These are phyloP conservation scores for Apiosordaria backusii DNA, from an alignment of 495 filamentous ascomycete genomes.

Conservation along the genomic window DNA sequence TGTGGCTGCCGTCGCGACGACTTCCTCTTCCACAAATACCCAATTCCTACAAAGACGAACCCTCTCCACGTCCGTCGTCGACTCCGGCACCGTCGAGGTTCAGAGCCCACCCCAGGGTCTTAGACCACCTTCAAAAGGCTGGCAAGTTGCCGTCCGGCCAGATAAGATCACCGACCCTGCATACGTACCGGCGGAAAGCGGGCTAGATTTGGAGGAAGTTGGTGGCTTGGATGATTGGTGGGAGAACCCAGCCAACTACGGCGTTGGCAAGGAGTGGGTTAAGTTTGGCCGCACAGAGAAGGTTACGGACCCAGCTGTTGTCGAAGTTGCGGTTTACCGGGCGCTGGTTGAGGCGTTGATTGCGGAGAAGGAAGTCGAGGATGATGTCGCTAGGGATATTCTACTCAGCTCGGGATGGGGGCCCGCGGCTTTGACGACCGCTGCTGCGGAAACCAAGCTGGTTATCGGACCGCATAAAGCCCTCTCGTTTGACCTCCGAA, in stretches of 20 bases:
- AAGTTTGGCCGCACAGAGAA: slow-evolving; percentile 40
- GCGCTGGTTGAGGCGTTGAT: slow-evolving; percentile 61
- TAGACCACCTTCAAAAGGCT: background rate
- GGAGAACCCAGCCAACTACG: slow-evolving; percentile 43
- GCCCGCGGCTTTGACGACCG: slow-evolving; percentile 14
- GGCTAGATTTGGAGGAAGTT: slow-evolving; percentile 55
- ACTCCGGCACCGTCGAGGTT: slow-evolving; percentile 8
- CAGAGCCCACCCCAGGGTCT: background rate
- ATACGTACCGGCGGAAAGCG: slow-evolving; percentile 58
- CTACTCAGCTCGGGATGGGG: background rate
- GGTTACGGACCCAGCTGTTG: slow-evolving; percentile 36
- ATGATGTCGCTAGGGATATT: slow-evolving; percentile 22
- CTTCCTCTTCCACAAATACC: background rate
- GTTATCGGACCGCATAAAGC: slow-evolving; percentile 23
- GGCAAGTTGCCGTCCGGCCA: slow-evolving; percentile 13
- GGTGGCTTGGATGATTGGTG: slow-evolving; percentile 53
- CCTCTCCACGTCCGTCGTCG: slow-evolving; percentile 10
- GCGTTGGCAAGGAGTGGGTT: slow-evolving; percentile 32
- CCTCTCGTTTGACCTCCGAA: background rate
- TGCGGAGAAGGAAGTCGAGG: slow-evolving; percentile 40
- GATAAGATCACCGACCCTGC: slow-evolving; percentile 34
- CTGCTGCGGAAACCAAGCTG: slow-evolving; percentile 6
- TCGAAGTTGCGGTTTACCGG: slow-evolving; percentile 49
- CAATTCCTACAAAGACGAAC: slow-evolving; percentile 19
- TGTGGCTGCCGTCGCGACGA: slow-evolving; percentile 2